phyloP scores from a whole-genome alignment of 2,329 filamentous ascomycete genomes.

The Chaetomium globosum region DNA sequence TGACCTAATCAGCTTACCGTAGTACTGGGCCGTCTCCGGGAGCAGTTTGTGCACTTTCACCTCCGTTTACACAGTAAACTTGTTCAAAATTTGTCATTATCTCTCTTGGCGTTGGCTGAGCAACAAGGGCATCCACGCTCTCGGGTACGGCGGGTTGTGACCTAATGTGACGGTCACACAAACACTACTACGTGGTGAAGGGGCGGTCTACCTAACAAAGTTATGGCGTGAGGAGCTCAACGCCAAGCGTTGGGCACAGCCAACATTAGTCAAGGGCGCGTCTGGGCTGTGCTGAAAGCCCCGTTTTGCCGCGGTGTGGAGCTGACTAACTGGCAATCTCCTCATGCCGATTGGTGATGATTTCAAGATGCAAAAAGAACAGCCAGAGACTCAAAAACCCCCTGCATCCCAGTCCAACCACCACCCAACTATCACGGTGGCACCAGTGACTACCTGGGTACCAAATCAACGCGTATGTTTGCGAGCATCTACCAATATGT shows the following conservation, averaged over 20 bases:
- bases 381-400: no score
- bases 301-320: background rate
- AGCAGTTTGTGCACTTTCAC: background rate
- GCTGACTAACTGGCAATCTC: background rate
- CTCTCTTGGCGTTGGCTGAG: background rate
- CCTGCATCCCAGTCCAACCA: background rate
- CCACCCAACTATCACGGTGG: background rate
- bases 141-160: background rate
- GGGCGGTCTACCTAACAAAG: background rate
- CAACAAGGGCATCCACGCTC: background rate
- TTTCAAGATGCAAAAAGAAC: background rate
- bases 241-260: constrained; percentile 13
- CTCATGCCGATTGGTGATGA: background rate
- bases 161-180: background rate
- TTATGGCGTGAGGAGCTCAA: background rate
- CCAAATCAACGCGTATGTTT: background rate
- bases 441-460: background rate
- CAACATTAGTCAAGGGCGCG: background rate
- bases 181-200: background rate
- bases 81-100: background rate
- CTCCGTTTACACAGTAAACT: background rate
- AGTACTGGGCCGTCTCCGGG: background rate
- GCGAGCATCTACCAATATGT: background rate
- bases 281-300: background rate
- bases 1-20: background rate